These are phyloP conservation scores for Aspergillus spinulosporus DNA, from an alignment of 2,329 filamentous ascomycete genomes.

Conservation along the genomic window DNA sequence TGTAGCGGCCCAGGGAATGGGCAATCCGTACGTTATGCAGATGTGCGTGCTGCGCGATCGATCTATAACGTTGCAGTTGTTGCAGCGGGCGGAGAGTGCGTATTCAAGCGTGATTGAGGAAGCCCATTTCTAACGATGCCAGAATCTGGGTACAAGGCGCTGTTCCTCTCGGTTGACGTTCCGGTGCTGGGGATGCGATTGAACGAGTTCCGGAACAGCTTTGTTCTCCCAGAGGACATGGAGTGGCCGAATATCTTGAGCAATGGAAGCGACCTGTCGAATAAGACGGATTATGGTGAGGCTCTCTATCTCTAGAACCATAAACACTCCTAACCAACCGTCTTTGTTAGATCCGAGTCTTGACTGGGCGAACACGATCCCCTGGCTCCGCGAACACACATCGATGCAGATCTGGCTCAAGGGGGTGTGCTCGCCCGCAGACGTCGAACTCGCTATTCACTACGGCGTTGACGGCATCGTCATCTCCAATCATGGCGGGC, in stretches of 20 bases:
- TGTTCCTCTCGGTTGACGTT: constrained; percentile 58
- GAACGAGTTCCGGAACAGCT: constrained; percentile 57
- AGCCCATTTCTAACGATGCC: background rate
- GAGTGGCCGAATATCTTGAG: constrained; percentile 47
- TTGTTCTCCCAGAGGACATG: constrained; percentile 48
- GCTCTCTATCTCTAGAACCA: background rate
- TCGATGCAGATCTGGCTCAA: constrained; percentile 46
- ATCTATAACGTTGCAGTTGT: constrained; percentile 41
- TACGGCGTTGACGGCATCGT: constrained; percentile 40
- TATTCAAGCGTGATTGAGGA: background rate
- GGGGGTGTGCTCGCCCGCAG: constrained; percentile 36
- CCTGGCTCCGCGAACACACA: constrained; percentile 51
- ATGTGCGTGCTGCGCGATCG: constrained; percentile 56
- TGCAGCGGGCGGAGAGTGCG: constrained; percentile 48
- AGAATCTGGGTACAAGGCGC: constrained; percentile 54
- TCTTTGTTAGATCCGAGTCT: constrained; percentile 36
- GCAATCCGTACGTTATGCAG: constrained; percentile 56
- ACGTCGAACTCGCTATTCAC: constrained; percentile 37
- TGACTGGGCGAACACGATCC: constrained; percentile 54
- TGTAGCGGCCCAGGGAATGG: constrained; percentile 43
- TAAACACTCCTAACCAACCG: background rate
- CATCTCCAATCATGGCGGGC: constrained; percentile 42
- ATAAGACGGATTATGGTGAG: constrained; percentile 32
- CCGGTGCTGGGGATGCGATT: constrained; percentile 56
- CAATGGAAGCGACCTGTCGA: constrained; percentile 24